Evolutionary conservation across 1,139 yeast species (phyloP).

Genomic region (Zygotorulaspora mrakii): DNA sequence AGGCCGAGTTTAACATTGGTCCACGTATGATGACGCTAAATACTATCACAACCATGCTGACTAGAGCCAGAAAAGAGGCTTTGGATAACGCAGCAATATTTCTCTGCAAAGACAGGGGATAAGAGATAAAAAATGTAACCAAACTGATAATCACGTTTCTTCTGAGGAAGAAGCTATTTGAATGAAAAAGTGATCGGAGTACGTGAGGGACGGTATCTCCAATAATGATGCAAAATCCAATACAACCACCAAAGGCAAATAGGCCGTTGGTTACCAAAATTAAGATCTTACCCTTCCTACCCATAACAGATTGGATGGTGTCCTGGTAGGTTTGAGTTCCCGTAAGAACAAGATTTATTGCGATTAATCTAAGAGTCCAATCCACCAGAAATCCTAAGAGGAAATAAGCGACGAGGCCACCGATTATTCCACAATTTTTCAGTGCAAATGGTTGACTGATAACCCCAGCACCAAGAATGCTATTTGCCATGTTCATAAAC

Average conservation of each 20-base stretch:
- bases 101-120: slow-evolving; percentile 74
- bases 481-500: slow-evolving; percentile 95
- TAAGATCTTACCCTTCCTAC: slow-evolving; percentile 62
- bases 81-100: slow-evolving; percentile 85
- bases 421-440: slow-evolving; percentile 69
- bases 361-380: slow-evolving; percentile 81
- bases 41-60: slow-evolving; percentile 80
- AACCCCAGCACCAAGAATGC: slow-evolving; percentile 90
- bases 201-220: slow-evolving; percentile 97
- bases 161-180: slow-evolving; percentile 47
- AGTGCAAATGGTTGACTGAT: slow-evolving; percentile 93
- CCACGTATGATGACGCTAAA: slow-evolving; percentile 70
- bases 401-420: slow-evolving; percentile 63
- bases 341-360: slow-evolving; percentile 75
- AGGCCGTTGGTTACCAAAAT: slow-evolving; percentile 75
- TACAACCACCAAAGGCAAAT: slow-evolving; percentile 91
- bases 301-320: slow-evolving; percentile 77
- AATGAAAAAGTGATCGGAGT: slow-evolving; percentile 61
- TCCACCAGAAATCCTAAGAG: slow-evolving; percentile 69
- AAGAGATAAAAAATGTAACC: slow-evolving; percentile 70
- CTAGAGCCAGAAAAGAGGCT: slow-evolving; percentile 80
- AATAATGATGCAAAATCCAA: slow-evolving; percentile 90
- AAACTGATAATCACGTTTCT: slow-evolving; percentile 66
- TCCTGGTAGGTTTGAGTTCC: slow-evolving; percentile 81
- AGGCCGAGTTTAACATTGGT: slow-evolving; percentile 50